Percentiles rank a stretch among this genome's conserved stretches.
Evolutionary conservation across 441 rosid species (phyloP).

Genomic region (Gossypium gossypioides): DNA sequence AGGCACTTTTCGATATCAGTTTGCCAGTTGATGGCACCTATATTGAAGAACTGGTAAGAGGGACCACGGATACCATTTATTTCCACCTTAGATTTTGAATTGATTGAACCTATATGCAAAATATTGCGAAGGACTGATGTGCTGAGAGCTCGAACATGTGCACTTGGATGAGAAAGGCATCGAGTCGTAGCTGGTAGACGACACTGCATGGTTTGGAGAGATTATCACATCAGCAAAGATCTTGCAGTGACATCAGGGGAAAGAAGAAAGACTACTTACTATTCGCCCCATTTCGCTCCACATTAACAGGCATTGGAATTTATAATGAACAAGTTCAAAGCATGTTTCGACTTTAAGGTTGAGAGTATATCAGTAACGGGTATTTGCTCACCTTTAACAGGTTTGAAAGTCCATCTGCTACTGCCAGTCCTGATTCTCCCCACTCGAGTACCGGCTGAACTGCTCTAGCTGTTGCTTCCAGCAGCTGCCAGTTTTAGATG

Average conservation of each 20-base stretch:
- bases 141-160: slow-evolving; percentile 92
- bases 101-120: slow-evolving; percentile 39
- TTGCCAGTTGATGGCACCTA: slow-evolving; percentile 67
- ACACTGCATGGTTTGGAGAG: slow-evolving; percentile 53
- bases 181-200: slow-evolving; percentile 79
- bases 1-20: slow-evolving; percentile 67
- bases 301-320: background rate
- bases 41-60: slow-evolving; percentile 42
- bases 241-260: background rate
- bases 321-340: background rate
- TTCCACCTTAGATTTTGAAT: slow-evolving; percentile 35
- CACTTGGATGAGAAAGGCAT: slow-evolving; percentile 91
- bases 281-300: background rate
- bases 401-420: slow-evolving; percentile 89
- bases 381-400: slow-evolving; percentile 59
- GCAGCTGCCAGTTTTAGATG: slow-evolving; percentile 41
- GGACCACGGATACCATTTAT: slow-evolving; percentile 48
- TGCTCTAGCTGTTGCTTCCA: slow-evolving; percentile 97
- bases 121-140: slow-evolving; percentile 79
- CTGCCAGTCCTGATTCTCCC: slow-evolving; percentile 87
- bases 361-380: background rate
- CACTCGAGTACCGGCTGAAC: slow-evolving; percentile 67
- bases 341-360: background rate
- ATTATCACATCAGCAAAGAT: slow-evolving; percentile 12
- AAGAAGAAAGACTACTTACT: background rate